These are phyloP conservation scores for Mortierella sp. DNA, from an alignment of 371 early-diverging fungal genomes.

Conservation along the genomic window DNA sequence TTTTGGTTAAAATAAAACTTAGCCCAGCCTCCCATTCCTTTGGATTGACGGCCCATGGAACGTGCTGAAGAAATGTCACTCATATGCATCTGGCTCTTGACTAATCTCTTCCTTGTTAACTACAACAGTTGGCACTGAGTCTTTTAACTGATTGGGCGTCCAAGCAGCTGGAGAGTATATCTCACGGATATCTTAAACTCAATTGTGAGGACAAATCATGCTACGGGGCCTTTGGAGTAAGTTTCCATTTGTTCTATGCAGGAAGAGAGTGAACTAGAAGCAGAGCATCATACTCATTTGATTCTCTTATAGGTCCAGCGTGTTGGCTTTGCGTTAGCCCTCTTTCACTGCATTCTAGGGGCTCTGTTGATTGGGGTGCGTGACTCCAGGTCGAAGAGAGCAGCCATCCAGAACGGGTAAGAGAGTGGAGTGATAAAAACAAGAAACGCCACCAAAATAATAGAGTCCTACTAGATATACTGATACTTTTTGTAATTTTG, in stretches of 20 bases:
- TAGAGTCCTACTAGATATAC: no score
- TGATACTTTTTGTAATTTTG: background rate
- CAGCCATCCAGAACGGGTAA: constrained; percentile 90
- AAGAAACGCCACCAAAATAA: no score
- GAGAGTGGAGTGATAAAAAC: background rate
- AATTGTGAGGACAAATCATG: constrained; percentile 89
- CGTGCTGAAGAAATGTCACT: no score
- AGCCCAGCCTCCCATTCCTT: no score
- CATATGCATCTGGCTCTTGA: background rate
- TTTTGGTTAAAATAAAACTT: no score
- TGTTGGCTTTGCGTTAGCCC: constrained; percentile 87
- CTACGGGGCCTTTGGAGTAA: constrained; percentile 91
- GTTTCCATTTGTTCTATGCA: constrained; percentile 60
- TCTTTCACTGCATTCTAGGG: constrained; percentile 87
- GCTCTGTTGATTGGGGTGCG: constrained; percentile 79
- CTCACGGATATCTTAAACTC: constrained; percentile 86
- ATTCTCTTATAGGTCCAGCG: constrained; percentile 93
- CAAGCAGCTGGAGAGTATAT: constrained; percentile 81
- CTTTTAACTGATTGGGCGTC: constrained; percentile 93
- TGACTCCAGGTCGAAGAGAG: constrained; percentile 83
- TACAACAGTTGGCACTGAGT: constrained; percentile 69
- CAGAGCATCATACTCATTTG: no score
- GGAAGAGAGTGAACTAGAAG: no score
- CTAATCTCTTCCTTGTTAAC: background rate
- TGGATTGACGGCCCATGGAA: no score